A percentile compares a stretch with the other conserved stretches of the same genome.
phyloP scores from a whole-genome alignment of 192 early-diverging fungal species.

The Rhizoclosmatium globosum region DNA sequence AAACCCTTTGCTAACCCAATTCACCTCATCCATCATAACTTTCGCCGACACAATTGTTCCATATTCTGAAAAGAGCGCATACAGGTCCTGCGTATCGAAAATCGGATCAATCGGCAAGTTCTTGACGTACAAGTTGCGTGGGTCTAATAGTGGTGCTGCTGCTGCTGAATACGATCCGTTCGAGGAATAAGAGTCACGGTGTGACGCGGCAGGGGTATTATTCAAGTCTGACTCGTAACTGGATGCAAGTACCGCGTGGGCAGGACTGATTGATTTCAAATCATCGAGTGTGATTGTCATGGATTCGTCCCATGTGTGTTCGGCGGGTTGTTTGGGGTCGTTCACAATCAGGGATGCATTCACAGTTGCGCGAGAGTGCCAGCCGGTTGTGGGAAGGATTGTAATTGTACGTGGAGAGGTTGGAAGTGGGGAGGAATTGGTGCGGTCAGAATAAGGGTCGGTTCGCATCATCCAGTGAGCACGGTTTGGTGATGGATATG shows the following conservation, averaged over 20 bases:
- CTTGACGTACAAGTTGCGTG: constrained; percentile 60
- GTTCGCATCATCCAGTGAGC: not conserved
- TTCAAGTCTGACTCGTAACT: not conserved
- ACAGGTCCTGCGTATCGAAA: constrained; percentile 55
- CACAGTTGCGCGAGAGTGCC: constrained; percentile 25
- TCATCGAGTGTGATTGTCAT: constrained; percentile 35
- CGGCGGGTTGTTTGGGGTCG: not conserved
- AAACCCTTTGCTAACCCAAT: constrained; percentile 56
- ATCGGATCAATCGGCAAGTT: constrained; percentile 52
- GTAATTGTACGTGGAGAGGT: not conserved
- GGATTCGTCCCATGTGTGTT: constrained; percentile 31
- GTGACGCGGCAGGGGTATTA: not conserved
- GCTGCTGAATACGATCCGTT: constrained; percentile 9
- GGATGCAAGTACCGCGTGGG: constrained; percentile 30
- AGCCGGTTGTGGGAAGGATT: constrained; percentile 29
- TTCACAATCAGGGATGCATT: constrained; percentile 20
- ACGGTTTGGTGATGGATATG: not conserved
- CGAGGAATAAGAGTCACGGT: not conserved
- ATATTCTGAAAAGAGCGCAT: constrained; percentile 51
- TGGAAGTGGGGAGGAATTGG: not conserved
- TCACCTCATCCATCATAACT: constrained; percentile 60
- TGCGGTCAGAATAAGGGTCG: not conserved
- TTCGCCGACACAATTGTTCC: constrained; percentile 55
- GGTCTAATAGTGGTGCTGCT: constrained; percentile 33
- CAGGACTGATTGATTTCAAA: constrained; percentile 26